Conservation (phyloP, 768 basidiomycete species). For the Ephemerocybe angulata region DNA sequence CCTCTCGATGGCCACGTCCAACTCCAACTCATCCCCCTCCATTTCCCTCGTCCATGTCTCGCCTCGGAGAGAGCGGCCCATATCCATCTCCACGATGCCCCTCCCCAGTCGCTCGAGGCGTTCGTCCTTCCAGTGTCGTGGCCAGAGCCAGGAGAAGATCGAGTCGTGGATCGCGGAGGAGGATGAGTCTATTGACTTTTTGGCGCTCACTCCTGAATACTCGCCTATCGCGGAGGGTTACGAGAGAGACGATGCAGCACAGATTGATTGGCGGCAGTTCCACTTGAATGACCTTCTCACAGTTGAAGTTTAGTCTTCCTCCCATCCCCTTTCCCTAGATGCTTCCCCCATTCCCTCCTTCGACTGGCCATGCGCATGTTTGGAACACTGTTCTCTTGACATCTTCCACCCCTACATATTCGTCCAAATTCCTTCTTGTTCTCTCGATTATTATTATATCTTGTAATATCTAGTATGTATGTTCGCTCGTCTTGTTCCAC, state of each 20-base stretch:
- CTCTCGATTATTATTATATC: too few species aligned
- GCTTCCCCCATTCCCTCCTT: background rate
- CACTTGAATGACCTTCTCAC: constrained; percentile 44
- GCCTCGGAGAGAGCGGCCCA: constrained; percentile 18
- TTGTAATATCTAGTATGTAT: too few species aligned
- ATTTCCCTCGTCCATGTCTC: constrained; percentile 14
- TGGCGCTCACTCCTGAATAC: constrained; percentile 17
- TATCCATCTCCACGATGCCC: constrained; percentile 26
- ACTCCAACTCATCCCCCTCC: constrained; percentile 27
- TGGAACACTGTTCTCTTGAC: too few species aligned
- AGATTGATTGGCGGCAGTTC: constrained; percentile 57
- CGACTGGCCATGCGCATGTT: background rate
- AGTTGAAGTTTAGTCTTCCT: constrained; percentile 16
- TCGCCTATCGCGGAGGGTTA: constrained; percentile 19
- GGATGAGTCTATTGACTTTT: constrained; percentile 24
- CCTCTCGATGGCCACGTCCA: constrained; percentile 38
- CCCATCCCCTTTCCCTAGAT: background rate
- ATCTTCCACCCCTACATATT: too few species aligned
- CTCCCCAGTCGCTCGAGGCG: constrained; percentile 23
- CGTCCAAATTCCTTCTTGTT: too few species aligned
- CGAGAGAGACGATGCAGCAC: constrained; percentile 33
- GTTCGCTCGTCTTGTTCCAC: background rate
- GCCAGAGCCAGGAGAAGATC: constrained; percentile 21
- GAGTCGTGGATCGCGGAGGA: constrained; percentile 40
- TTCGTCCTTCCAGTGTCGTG: constrained; percentile 24